Percentiles rank a stretch among this genome's conserved stretches.
phyloP scores from a whole-genome alignment of 2,329 filamentous ascomycete species.

The Trichoderma gracile region DNA sequence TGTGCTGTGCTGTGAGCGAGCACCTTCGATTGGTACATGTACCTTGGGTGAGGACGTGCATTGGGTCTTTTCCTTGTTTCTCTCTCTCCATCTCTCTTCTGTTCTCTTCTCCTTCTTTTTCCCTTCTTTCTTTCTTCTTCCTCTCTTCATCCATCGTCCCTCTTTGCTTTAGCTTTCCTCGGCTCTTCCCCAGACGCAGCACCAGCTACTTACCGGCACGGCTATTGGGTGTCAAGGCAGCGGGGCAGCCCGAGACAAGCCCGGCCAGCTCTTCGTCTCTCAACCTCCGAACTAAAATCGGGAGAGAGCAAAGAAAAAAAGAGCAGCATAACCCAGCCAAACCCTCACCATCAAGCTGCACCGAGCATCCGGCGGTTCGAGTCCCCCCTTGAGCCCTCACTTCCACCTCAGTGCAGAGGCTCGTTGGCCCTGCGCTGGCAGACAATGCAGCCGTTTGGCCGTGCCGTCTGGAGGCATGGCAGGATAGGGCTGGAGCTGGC shows the following conservation, averaged over 20 bases:
- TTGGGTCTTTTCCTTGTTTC: not conserved
- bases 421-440: conserved; percentile 25
- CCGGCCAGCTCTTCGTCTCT: not conserved
- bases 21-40: not conserved
- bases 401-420: conserved; percentile 20
- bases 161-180: no score
- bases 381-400: not conserved
- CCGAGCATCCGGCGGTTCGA: conserved; percentile 13
- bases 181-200: no score
- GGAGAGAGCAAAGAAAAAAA: not conserved
- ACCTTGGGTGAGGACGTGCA: not conserved
- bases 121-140: not conserved
- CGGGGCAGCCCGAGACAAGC: conserved; percentile 11
- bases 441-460: conserved; percentile 42
- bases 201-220: not conserved
- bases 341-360: not conserved
- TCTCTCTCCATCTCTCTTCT: not conserved
- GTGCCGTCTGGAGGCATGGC: conserved; percentile 37
- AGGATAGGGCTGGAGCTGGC: conserved; percentile 31
- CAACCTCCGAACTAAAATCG: not conserved
- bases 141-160: not conserved
- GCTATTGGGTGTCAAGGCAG: conserved; percentile 15
- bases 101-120: not conserved
- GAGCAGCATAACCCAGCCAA: not conserved
- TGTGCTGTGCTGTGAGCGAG: no score